Base-by-base conservation (phyloP, 2,329 filamentous ascomycete species). In the Sarocladiaceae sp. region DNA sequence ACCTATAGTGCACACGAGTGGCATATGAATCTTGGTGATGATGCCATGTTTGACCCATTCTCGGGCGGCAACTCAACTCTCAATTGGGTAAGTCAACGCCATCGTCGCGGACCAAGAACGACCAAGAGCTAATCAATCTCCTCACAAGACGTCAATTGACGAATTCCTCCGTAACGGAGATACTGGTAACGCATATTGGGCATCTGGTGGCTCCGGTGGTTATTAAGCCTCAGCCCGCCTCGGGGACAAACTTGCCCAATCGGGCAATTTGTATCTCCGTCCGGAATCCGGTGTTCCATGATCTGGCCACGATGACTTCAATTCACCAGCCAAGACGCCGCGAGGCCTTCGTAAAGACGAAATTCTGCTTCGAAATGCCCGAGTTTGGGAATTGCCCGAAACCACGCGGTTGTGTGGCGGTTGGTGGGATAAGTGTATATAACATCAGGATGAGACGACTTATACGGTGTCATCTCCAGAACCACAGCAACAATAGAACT, bases 1-100 rank as follows among this genome's bases (percentile, higher is more conserved):
- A 46, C 10, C 4, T 29, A 46, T 15, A 28, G 23, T 17, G 40
- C 25, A 28, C 40, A 46, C 18, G 40, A 46, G 25, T 46, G 40
- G 40, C 40, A 46, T 18, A 46, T 28, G 22, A 46, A 29, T 46
- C 67, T 67, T 37, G 56, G 66, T 49, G 66, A 71, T 44, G 53
- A 63, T 17, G 58, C 64, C n/a, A 62, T 67, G 5, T 53, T 74
- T 4, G 71, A 74, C 18, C 65, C 58, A 50, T 64, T 73, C 23
- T 59, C 73, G 31, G 64, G 61, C 31, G 60, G 62, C 33, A 57
- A 61, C 0, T 64, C 64, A 20, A 58, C 63, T 15, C 59, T 72
- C 35, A 70, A 75, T 53, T 75, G 71, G 72, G 72, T 72, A 64
- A 29, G 40, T 12, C 22, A 46, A 28, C 4, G 12, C 17, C 37